A percentile compares a stretch with the other conserved stretches of the same genome.
Conservation (phyloP, 2,329 filamentous ascomycete genomes). For the Ophiostoma ips region DNA sequence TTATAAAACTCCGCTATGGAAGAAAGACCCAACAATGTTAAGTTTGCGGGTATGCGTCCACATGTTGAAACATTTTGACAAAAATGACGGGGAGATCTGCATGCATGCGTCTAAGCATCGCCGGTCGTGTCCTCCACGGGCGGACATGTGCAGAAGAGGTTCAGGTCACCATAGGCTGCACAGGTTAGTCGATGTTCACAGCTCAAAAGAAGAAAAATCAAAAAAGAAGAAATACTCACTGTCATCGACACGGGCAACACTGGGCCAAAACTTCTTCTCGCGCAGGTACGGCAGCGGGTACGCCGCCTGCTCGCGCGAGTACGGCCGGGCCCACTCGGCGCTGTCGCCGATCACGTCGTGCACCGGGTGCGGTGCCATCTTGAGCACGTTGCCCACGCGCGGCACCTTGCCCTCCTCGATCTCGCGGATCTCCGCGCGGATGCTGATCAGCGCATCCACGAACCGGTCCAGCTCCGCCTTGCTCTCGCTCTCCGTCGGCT, state of each 20-base stretch:
- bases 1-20: neutral
- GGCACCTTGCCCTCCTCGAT: constrained; percentile 69
- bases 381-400: constrained; percentile 67
- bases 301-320: constrained; percentile 68
- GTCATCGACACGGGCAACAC: constrained; percentile 75
- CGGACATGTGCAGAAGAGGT: constrained; percentile 89
- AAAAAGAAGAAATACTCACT: constrained; percentile 37
- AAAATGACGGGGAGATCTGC: neutral
- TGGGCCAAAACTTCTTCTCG: constrained; percentile 98
- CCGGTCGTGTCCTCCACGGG: constrained; percentile 55
- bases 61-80: neutral
- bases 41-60: neutral
- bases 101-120: constrained; percentile 5
- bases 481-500: constrained; percentile 87
- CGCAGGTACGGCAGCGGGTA: constrained; percentile 71
- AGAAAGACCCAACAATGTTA: constrained; percentile 6
- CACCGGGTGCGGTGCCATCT: constrained; percentile 78
- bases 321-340: constrained; percentile 65
- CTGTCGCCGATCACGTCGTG: constrained; percentile 54
- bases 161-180: constrained; percentile 72
- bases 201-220: neutral
- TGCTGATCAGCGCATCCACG: constrained; percentile 76
- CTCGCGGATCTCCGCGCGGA: constrained; percentile 70
- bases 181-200: constrained; percentile 11
- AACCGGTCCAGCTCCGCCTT: constrained; percentile 90